Percentiles rank a stretch among this genome's conserved stretches.
phyloP scores from a whole-genome alignment of 805 yeast species.

The Cyberlindnera bimundalis region DNA sequence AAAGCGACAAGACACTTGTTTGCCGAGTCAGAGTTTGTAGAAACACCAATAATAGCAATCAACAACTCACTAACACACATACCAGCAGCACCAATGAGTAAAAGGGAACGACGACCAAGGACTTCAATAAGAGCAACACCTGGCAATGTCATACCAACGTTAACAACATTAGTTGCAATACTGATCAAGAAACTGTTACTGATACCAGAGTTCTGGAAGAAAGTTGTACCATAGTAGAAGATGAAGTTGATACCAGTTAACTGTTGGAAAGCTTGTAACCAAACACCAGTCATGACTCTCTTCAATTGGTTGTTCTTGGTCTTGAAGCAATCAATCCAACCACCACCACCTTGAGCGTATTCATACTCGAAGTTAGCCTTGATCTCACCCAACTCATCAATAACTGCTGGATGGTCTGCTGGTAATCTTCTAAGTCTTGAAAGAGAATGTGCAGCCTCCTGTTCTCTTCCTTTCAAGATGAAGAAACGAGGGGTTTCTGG shows the following conservation, averaged over 20 bases:
- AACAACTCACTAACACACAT: conserved; percentile 63
- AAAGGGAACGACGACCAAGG: conserved; percentile 62
- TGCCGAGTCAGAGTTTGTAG: conserved; percentile 31
- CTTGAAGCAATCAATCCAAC: conserved; percentile 35
- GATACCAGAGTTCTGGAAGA: conserved; percentile 51
- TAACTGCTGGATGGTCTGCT: conserved; percentile 39
- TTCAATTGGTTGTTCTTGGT: conserved; percentile 37
- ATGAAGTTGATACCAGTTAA: conserved; percentile 70
- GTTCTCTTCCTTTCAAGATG: conserved; percentile 52
- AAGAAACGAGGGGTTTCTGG: conserved; percentile 78
- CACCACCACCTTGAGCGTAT: conserved; percentile 28
- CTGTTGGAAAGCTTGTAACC: conserved; percentile 54
- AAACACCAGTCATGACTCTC: conserved; percentile 42
- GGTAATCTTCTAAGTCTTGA: conserved; percentile 52
- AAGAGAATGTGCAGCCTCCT: conserved; percentile 55
- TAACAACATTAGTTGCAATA: conserved; percentile 42
- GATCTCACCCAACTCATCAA: conserved; percentile 46
- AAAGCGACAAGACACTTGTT: conserved; percentile 50
- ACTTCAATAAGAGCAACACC: conserved; percentile 53
- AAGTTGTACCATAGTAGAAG: conserved; percentile 65
- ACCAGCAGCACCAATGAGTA: conserved; percentile 59
- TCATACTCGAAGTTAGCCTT: conserved; percentile 47
- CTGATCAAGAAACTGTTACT: conserved; percentile 44
- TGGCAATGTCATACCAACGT: conserved; percentile 49
- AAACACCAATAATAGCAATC: conserved; percentile 46